These are phyloP conservation scores for Urostyla sp. DNA, from an alignment of 73 alveolate species.

Conservation along the genomic window DNA sequence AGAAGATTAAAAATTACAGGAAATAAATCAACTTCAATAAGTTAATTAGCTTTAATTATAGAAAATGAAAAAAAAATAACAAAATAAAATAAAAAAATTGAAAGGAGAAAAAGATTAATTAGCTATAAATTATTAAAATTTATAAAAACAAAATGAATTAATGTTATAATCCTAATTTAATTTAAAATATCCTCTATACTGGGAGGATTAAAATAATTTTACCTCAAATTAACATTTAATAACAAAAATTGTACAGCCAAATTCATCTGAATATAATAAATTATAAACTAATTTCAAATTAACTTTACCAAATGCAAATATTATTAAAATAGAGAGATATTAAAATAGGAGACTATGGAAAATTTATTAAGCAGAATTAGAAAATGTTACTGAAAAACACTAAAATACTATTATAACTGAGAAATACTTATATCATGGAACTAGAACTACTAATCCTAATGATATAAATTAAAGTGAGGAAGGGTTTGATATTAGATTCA, in stretches of 20 bases:
- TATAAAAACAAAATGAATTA: no score
- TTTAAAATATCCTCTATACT: not conserved
- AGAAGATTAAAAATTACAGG: no score
- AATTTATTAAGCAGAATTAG: not conserved
- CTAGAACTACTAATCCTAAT: not conserved
- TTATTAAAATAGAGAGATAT: not conserved
- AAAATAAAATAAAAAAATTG: no score
- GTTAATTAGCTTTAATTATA: no score
- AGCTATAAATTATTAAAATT: no score
- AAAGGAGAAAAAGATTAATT: no score
- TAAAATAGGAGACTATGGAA: not conserved
- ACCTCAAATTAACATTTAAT: no score
- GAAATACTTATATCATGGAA: not conserved
- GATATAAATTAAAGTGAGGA: not conserved
- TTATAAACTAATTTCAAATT: not conserved
- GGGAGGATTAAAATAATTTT: not conserved
- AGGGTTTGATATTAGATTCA: constrained; percentile 13
- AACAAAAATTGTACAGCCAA: not conserved
- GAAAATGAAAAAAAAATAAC: no score
- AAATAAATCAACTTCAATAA: no score
- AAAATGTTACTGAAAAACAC: not conserved
- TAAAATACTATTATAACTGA: not conserved
- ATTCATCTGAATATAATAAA: not conserved
- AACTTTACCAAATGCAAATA: not conserved
- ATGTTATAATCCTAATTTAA: no score